These are phyloP conservation scores for Candida nonsorbophila DNA, from an alignment of 805 yeast genomes.

Conservation along the genomic window DNA sequence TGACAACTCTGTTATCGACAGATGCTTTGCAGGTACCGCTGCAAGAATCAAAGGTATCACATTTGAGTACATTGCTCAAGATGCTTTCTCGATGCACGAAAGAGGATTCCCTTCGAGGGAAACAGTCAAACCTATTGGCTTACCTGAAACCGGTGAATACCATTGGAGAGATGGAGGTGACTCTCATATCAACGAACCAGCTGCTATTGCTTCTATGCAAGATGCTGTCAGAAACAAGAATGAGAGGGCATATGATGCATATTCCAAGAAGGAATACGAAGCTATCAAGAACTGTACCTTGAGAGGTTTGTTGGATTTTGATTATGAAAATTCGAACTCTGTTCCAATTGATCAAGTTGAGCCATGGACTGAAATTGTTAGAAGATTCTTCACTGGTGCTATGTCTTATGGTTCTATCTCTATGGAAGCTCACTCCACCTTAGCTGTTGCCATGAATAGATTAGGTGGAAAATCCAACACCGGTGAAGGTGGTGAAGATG, in stretches of 20 bases:
- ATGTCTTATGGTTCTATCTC: conserved; percentile 99
- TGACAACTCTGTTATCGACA: conserved; percentile 90
- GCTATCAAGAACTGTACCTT: conserved; percentile 90
- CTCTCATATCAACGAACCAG: conserved; percentile 89
- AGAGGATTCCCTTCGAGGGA: conserved; percentile 82
- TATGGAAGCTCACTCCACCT: conserved; percentile 95
- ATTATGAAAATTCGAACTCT: conserved; percentile 60
- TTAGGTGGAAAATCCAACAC: conserved; percentile 97
- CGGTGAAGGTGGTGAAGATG: conserved; percentile 99
- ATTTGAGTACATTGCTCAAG: conserved; percentile 93
- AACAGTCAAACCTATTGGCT: conserved; percentile 62
- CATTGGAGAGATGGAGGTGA: conserved; percentile 99
- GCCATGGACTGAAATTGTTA: conserved; percentile 98
- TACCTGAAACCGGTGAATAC: conserved; percentile 95
- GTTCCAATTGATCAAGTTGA: conserved; percentile 97
- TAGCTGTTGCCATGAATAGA: conserved; percentile 98
- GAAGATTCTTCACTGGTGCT: conserved; percentile 98
- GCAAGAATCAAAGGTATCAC: conserved; percentile 95
- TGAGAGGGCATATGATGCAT: conserved; percentile 86
- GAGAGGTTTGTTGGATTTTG: conserved; percentile 91
- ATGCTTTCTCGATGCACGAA: conserved; percentile 90
- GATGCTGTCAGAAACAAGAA: conserved; percentile 98
- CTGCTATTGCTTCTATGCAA: conserved; percentile 91
- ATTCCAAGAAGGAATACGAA: conserved; percentile 84
- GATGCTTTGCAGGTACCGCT: conserved; percentile 96